Conservation (phyloP, 1,284 basidiomycete genomes). For the Ustilago sp. region DNA sequence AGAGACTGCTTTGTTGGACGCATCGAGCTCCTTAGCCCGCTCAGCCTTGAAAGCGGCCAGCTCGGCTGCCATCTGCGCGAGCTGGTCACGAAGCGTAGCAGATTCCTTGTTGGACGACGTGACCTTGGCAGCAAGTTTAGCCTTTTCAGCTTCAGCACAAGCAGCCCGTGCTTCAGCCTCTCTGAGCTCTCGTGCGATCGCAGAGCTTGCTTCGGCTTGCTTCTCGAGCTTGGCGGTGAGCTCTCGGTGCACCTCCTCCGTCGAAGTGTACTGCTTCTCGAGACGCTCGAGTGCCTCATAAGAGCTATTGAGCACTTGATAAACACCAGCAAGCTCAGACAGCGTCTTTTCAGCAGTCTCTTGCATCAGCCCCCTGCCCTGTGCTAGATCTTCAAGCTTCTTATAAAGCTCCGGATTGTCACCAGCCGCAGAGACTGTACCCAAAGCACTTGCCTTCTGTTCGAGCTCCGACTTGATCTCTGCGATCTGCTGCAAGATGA, state of each 20-base stretch:
- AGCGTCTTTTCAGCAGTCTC: slow-evolving; percentile 40
- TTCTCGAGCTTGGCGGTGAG: slow-evolving; percentile 9
- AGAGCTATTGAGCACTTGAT: slow-evolving; percentile 34
- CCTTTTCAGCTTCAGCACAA: slow-evolving; percentile 16
- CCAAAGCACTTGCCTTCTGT: not conserved
- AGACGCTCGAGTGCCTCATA: slow-evolving; percentile 33
- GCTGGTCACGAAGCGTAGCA: slow-evolving; percentile 34
- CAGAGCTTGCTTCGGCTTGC: slow-evolving; percentile 16
- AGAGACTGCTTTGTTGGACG: slow-evolving; percentile 35
- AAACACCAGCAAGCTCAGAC: slow-evolving; percentile 33
- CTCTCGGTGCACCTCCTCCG: slow-evolving; percentile 25
- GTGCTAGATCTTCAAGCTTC: slow-evolving; percentile 25
- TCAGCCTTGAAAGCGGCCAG: slow-evolving; percentile 33
- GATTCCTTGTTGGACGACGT: slow-evolving; percentile 26
- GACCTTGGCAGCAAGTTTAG: slow-evolving; percentile 10
- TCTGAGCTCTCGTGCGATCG: slow-evolving; percentile 15
- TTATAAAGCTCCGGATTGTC: slow-evolving; percentile 4
- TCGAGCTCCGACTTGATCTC: slow-evolving; percentile 29
- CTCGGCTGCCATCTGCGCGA: slow-evolving; percentile 45
- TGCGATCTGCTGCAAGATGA: slow-evolving; percentile 20
- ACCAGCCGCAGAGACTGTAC: not conserved
- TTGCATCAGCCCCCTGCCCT: slow-evolving; percentile 8
- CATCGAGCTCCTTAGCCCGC: slow-evolving; percentile 36
- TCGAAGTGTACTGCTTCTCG: slow-evolving; percentile 19
- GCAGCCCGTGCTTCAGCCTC: slow-evolving; percentile 24